phyloP scores from a whole-genome alignment of 306 rosid genomes.

The Crataegus laevigata region DNA sequence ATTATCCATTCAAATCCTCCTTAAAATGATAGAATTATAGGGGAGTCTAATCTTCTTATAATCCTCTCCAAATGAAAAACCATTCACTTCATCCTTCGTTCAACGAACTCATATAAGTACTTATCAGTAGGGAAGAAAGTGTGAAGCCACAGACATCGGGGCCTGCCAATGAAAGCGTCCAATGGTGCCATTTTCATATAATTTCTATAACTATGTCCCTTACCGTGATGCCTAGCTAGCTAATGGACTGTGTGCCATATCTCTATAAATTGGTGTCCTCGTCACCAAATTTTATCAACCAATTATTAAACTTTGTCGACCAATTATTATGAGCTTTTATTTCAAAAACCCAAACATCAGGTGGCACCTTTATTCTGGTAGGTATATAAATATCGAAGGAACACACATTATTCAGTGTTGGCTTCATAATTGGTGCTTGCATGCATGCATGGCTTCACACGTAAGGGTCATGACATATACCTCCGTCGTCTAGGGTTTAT shows the following conservation, averaged over 20 bases:
- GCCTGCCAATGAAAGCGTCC: no score
- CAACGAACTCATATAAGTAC: no score
- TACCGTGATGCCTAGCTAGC: not conserved
- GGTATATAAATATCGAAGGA: no score
- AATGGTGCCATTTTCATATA: no score
- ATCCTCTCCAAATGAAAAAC: no score
- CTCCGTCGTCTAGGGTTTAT: not conserved
- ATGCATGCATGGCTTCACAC: not conserved
- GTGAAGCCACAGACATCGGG: no score
- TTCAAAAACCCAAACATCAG: not conserved
- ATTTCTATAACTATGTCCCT: not conserved
- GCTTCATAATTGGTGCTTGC: not conserved
- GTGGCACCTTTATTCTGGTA: not conserved
- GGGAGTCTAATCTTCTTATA: no score
- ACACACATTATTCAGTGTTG: no score
- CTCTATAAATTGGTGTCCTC: not conserved
- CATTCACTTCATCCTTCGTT: no score
- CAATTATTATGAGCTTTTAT: not conserved
- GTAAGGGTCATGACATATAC: not conserved
- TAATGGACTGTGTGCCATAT: not conserved
- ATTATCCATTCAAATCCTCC: no score
- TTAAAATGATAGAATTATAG: no score
- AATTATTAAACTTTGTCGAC: not conserved
- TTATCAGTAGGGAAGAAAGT: no score
- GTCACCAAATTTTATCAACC: not conserved